Percentiles rank a stretch among this genome's conserved stretches.
phyloP scores from a whole-genome alignment of 306 rosid genomes.

The Begonia masoniana region DNA sequence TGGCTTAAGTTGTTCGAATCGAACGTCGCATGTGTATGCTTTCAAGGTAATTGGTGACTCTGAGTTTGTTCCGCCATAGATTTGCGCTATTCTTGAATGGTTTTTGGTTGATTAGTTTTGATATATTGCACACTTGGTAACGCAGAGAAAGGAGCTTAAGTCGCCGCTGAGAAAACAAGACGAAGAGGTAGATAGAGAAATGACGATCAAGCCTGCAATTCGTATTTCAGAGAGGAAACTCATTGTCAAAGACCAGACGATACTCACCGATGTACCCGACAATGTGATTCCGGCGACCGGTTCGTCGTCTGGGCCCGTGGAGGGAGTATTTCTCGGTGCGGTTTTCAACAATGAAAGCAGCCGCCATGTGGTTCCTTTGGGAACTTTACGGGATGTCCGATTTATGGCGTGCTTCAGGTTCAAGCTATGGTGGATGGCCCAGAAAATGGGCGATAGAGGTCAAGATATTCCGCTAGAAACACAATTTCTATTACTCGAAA shows the following conservation, averaged over 20 bases:
- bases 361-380: conserved; percentile 55
- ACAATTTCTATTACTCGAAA: conserved; percentile 64
- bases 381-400: conserved; percentile 39
- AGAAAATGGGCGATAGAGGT: conserved; percentile 74
- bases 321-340: conserved; percentile 62
- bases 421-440: conserved; percentile 99
- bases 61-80: neutral
- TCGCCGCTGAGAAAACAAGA: conserved; percentile 1
- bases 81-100: neutral
- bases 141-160: conserved; percentile 19
- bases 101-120: neutral
- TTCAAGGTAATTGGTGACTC: conserved; percentile 30
- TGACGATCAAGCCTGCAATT: conserved; percentile 69
- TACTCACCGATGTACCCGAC: conserved; percentile 62
- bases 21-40: conserved; percentile 11
- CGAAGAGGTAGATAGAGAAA: conserved; percentile 13
- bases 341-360: conserved; percentile 31
- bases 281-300: conserved; percentile 54
- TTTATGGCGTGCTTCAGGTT: conserved; percentile 80
- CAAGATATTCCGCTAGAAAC: conserved; percentile 71
- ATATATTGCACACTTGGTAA: neutral
- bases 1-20: conserved; percentile 16
- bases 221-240: conserved; percentile 49
- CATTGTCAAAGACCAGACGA: conserved; percentile 46
- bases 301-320: conserved; percentile 38